Percentiles rank a stretch among this genome's conserved stretches.
Evolutionary conservation across 2,329 filamentous ascomycete species (phyloP).

Genomic region (Westerdykella sp.): DNA sequence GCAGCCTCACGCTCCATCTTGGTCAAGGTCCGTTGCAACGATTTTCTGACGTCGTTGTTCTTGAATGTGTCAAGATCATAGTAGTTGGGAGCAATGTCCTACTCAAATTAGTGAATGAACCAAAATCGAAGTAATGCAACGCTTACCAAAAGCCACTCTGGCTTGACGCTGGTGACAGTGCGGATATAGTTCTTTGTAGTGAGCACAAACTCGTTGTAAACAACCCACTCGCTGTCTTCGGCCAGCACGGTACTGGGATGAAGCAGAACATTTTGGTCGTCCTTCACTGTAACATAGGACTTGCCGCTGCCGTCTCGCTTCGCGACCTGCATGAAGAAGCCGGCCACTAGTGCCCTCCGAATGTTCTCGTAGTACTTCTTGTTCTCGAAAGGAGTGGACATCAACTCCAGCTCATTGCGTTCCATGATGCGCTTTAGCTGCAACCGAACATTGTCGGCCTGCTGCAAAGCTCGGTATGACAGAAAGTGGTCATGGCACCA

Average conservation of each 20-base stretch:
- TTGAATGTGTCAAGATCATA: slow-evolving; percentile 78
- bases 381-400: slow-evolving; percentile 86
- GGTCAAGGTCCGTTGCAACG: slow-evolving; percentile 49
- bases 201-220: slow-evolving; percentile 97
- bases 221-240: slow-evolving; percentile 88
- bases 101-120: slow-evolving; percentile 8
- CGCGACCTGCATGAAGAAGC: slow-evolving; percentile 99
- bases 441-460: slow-evolving; percentile 86
- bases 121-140: neutral
- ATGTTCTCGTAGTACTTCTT: slow-evolving; percentile 99
- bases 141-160: slow-evolving; percentile 87
- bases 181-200: slow-evolving; percentile 98
- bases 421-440: slow-evolving; percentile 98
- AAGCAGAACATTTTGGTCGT: slow-evolving; percentile 86
- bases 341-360: slow-evolving; percentile 79
- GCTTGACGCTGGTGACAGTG: slow-evolving; percentile 83
- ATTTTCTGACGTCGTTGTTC: slow-evolving; percentile 78
- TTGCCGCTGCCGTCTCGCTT: slow-evolving; percentile 87
- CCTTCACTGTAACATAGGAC: slow-evolving; percentile 92
- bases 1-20: slow-evolving; percentile 50
- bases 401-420: slow-evolving; percentile 73
- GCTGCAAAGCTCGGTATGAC: slow-evolving; percentile 78
- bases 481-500: slow-evolving; percentile 99
- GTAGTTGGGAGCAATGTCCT: slow-evolving; percentile 91
- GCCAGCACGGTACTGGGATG: slow-evolving; percentile 88